Percentiles rank a stretch among this genome's conserved stretches.
phyloP scores from a whole-genome alignment of 2,329 filamentous ascomycete species.

The Bipolaris cookei region DNA sequence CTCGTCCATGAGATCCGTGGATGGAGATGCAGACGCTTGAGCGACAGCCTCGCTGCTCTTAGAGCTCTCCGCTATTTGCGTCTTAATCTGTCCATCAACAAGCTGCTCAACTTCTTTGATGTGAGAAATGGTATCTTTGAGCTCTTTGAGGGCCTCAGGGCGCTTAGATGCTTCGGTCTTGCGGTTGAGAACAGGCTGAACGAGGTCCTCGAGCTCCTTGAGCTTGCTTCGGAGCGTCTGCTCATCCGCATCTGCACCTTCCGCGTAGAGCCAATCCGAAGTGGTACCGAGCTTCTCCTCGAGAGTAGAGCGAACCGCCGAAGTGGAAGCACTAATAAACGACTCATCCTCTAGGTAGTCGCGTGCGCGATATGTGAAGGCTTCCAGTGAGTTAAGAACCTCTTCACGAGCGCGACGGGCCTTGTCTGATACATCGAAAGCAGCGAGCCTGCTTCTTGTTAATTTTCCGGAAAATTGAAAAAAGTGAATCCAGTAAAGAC shows the following conservation, averaged over 20 bases:
- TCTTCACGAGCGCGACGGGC: constrained; percentile 80
- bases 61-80: constrained; percentile 63
- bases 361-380: constrained; percentile 85
- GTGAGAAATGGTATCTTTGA: constrained; percentile 74
- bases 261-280: constrained; percentile 91
- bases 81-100: constrained; percentile 75
- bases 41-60: constrained; percentile 45
- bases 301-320: constrained; percentile 69
- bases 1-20: constrained; percentile 65
- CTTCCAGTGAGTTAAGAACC: constrained; percentile 89
- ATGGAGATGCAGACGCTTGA: constrained; percentile 53
- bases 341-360: constrained; percentile 79
- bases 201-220: constrained; percentile 77
- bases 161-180: constrained; percentile 74
- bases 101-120: constrained; percentile 72
- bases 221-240: constrained; percentile 78
- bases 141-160: constrained; percentile 69
- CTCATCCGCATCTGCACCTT: constrained; percentile 76
- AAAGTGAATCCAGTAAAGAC: not conserved
- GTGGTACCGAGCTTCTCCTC: constrained; percentile 70
- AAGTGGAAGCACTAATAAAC: constrained; percentile 75
- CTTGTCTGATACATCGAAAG: constrained; percentile 85
- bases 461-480: constrained; percentile 10
- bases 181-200: constrained; percentile 76
- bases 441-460: constrained; percentile 66